phyloP scores from a whole-genome alignment of 257 asterid species.

The Nicotiana tabacum region DNA sequence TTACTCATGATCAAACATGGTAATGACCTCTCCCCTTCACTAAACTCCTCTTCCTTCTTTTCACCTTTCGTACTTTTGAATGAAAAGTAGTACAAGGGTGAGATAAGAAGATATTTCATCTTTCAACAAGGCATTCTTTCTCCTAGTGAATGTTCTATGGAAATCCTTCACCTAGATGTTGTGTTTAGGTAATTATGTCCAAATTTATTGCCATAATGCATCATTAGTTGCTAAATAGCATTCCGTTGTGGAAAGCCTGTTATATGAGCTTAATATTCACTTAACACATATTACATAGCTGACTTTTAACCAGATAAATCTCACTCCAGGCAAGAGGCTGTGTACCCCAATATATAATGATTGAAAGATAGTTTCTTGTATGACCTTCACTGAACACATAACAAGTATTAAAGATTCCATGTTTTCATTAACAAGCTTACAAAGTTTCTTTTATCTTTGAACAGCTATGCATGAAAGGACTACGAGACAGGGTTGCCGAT shows the following conservation, averaged over 20 bases:
- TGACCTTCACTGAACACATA: not conserved
- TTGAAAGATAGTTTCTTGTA: not conserved
- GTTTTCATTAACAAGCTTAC: not conserved
- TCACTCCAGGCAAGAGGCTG: not conserved
- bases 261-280: not conserved
- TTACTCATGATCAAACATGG: not conserved
- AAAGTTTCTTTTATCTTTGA: not conserved
- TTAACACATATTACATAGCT: not conserved
- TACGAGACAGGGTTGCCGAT: constrained; percentile 53
- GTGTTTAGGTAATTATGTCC: not conserved
- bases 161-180: not conserved
- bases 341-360: not conserved
- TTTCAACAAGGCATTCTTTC: not conserved
- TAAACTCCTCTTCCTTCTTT: not conserved
- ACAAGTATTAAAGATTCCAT: not conserved
- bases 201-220: not conserved
- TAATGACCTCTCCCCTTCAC: not conserved
- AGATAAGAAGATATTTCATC: too few relatives aligned
- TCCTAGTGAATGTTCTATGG: not conserved
- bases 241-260: not conserved
- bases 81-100: too few relatives aligned
- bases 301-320: not conserved
- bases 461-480: constrained; percentile 50
- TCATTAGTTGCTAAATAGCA: not conserved
- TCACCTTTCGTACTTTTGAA: not conserved